These are phyloP conservation scores for Pestalotiopsis sp. DNA, from an alignment of 2,329 filamentous ascomycete species.

Conservation along the genomic window DNA sequence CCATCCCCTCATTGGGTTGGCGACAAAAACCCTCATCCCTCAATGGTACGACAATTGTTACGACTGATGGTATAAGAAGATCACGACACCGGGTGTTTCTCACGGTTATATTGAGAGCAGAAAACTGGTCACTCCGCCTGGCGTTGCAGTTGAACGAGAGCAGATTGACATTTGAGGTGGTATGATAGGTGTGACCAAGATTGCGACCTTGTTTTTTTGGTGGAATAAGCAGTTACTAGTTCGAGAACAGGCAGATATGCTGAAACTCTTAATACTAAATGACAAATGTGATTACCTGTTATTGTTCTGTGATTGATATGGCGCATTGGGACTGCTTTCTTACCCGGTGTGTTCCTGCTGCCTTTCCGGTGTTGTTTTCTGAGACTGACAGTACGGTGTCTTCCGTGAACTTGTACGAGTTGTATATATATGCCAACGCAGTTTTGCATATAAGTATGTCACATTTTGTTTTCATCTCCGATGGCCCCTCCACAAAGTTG, in stretches of 20 bases:
- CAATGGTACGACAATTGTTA: slow-evolving; percentile 10
- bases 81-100: slow-evolving; percentile 10
- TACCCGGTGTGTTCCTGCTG: background rate
- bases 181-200: slow-evolving; percentile 2
- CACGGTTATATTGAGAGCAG: slow-evolving; percentile 4
- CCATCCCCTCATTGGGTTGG: background rate
- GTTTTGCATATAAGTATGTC: too few species aligned
- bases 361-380: too few species aligned
- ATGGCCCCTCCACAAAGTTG: too few species aligned
- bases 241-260: background rate
- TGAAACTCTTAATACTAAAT: background rate
- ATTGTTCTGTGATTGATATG: background rate
- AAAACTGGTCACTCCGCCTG: slow-evolving; percentile 7
- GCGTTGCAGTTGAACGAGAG: slow-evolving; percentile 11
- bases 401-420: too few species aligned
- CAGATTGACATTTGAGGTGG: slow-evolving; percentile 3
- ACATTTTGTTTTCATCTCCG: too few species aligned
- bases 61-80: slow-evolving; percentile 14
- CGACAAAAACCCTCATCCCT: background rate
- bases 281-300: background rate
- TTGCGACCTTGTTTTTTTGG: slow-evolving; percentile 2
- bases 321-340: background rate
- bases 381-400: too few species aligned
- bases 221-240: slow-evolving; percentile 8
- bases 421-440: too few species aligned